Percentiles rank a stretch among this genome's conserved stretches.
Conservation (phyloP, 208 protist species). For the Wallacemonas sp. region DNA sequence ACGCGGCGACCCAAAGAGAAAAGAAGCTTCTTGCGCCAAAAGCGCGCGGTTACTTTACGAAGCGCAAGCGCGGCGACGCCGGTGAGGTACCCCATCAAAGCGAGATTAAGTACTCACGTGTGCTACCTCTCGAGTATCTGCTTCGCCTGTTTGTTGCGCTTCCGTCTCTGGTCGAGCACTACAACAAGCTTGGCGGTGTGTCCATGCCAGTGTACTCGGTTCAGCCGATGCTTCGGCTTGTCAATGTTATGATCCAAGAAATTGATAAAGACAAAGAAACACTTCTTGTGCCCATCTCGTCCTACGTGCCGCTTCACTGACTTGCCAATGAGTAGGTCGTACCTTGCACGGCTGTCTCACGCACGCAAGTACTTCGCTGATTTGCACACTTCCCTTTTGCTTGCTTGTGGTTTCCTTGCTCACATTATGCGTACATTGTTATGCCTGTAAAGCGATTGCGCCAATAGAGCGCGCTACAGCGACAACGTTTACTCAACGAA, state of each 20-base stretch:
- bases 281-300: conserved; percentile 8
- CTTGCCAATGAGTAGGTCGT: too few species aligned
- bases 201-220: conserved; percentile 56
- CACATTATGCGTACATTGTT: too few species aligned
- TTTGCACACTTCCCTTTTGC: too few species aligned
- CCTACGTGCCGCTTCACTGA: conserved; percentile 38
- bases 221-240: conserved; percentile 65
- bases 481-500: too few species aligned
- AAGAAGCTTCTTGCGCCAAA: conserved; percentile 13
- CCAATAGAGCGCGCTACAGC: too few species aligned
- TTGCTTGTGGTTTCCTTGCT: too few species aligned
- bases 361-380: too few species aligned
- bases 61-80: conserved; percentile 23
- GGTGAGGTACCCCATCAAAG: background rate
- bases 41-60: conserved; percentile 11
- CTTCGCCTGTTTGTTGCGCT: conserved; percentile 75
- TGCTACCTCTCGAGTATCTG: conserved; percentile 80
- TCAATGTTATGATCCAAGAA: conserved; percentile 49
- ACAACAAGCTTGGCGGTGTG: conserved; percentile 73
- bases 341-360: too few species aligned
- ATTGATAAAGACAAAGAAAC: conserved; percentile 11
- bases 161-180: conserved; percentile 76
- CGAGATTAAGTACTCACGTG: conserved; percentile 41
- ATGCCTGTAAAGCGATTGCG: too few species aligned
- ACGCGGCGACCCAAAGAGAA: conserved; percentile 32